Evolutionary conservation across 352 stramenopile species (phyloP), one percentile per base, ranked within the genome.

Genomic region (Phytophthora capsici): DNA sequence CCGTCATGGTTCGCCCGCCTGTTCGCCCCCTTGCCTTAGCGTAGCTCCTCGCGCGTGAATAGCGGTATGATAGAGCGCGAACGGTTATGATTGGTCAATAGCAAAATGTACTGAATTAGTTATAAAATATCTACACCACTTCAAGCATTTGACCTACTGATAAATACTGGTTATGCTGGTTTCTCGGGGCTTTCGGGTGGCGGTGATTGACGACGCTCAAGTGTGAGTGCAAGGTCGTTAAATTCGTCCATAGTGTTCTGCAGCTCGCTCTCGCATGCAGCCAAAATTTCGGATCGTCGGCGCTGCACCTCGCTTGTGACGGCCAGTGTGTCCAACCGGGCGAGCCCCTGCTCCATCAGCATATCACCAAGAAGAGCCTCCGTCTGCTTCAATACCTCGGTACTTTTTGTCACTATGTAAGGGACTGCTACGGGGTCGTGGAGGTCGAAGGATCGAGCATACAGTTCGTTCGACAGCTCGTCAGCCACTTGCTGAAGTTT

Each of bases 181-280:
- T 25, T 28, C 17, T 64, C 28, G 12, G n/a, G 17, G 12, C 22
- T 47, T 37, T 65, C 58, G 10, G 47, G 43, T 34, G 49, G 28
- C 1, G 37, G 37, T 0, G 65, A 66, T 34, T 65, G 53, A 6
- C 46, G 66, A 20, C 52, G 52, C 43, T 84, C 69, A 23, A 79
- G 32, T 4, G 63, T 81, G 20, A 58, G 61, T 0, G 80, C 62
- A 14, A 90, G 71, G 37, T 73, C 66, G 25, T 86, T 73, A 61
- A 91, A 93, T 64, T 93, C 82, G 43, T 73, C 66, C 46, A 91
- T 74, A 0, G 80, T 82, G 40, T 63, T 65, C 53, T 85, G 63
- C 0, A 91, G 64, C 49, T 93, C 80, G 43, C 75, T 78, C 56
- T 90, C 70, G 26, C 84, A 93, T 36, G 81, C 80, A 37, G 74